A percentile compares a stretch with the other conserved stretches of the same genome.
These are phyloP conservation scores for Talaromyces islandicus DNA, from an alignment of 2,329 filamentous ascomycete species.

Conservation along the genomic window DNA sequence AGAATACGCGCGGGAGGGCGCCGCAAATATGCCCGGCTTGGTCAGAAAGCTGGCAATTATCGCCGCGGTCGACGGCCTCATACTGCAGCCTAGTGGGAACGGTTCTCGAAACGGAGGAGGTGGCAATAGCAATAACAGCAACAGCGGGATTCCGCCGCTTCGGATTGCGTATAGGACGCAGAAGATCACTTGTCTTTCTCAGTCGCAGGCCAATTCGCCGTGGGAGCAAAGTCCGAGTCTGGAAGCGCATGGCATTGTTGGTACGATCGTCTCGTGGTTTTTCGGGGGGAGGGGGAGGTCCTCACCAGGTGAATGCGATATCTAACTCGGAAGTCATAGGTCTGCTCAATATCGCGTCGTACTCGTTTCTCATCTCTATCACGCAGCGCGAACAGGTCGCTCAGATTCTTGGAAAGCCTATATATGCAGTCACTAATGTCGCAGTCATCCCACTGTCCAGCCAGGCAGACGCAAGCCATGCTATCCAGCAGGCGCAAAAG, in stretches of 20 bases:
- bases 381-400: constrained; percentile 83
- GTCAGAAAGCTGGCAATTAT: constrained; percentile 75
- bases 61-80: constrained; percentile 74
- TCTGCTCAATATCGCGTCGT: constrained; percentile 72
- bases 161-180: constrained; percentile 64
- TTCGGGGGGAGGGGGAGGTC: not conserved
- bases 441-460: constrained; percentile 83
- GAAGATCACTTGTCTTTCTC: constrained; percentile 44
- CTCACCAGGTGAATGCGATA: too few relatives aligned
- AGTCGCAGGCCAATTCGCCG: constrained; percentile 19
- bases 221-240: constrained; percentile 33
- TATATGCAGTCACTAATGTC: constrained; percentile 85
- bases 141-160: constrained; percentile 42
- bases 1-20: not conserved
- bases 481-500: constrained; percentile 59
- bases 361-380: constrained; percentile 81
- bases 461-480: constrained; percentile 64
- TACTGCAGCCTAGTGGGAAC: constrained; percentile 66
- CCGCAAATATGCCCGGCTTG: constrained; percentile 63
- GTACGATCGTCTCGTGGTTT: constrained; percentile 30
- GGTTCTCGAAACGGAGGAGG: constrained; percentile 39
- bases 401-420: constrained; percentile 70
- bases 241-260: constrained; percentile 51
- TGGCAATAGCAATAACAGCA: not conserved
- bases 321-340: too few relatives aligned